These are phyloP conservation scores for Gloeophyllum trabeum DNA, from an alignment of 768 basidiomycete genomes.

Conservation along the genomic window DNA sequence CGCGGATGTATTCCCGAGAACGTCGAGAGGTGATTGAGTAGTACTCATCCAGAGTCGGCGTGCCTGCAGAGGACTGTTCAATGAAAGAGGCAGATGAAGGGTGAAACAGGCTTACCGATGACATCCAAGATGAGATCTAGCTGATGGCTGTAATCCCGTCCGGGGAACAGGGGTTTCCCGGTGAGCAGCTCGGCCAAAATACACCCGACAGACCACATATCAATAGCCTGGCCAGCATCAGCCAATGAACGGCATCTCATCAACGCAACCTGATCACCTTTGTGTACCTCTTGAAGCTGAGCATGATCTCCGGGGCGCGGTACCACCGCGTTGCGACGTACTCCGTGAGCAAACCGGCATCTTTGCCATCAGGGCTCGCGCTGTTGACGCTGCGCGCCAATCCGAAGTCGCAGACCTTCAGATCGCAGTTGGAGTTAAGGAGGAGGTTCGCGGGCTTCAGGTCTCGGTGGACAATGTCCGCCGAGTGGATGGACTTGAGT, in stretches of 20 bases:
- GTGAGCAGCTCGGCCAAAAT: constrained; percentile 76
- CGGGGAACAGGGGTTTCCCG: constrained; percentile 79
- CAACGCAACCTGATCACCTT: constrained; percentile 29
- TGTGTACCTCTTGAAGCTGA: constrained; percentile 85
- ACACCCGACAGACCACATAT: constrained; percentile 67
- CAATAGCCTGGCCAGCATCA: constrained; percentile 38
- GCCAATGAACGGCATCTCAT: constrained; percentile 6
- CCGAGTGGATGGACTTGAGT: constrained; percentile 83
- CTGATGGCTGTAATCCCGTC: constrained; percentile 81
- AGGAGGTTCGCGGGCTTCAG: constrained; percentile 84
- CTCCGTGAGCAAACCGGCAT: constrained; percentile 64
- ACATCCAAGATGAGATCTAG: constrained; percentile 82
- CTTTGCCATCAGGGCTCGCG: constrained; percentile 39
- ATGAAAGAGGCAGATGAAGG: constrained; percentile 1
- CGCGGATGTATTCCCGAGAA: constrained; percentile 81
- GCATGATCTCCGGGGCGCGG: constrained; percentile 90
- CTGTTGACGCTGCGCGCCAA: constrained; percentile 59
- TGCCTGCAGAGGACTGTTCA: constrained; percentile 40
- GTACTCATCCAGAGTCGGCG: constrained; percentile 84
- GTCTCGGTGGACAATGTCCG: constrained; percentile 70
- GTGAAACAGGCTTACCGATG: constrained; percentile 61
- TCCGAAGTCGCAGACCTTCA: constrained; percentile 87
- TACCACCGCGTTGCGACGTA: constrained; percentile 93
- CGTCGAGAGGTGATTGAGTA: constrained; percentile 80
- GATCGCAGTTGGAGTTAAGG: constrained; percentile 82